Conservation (phyloP, 2,329 filamentous ascomycete species). For the Cladophialophora yegresii region DNA sequence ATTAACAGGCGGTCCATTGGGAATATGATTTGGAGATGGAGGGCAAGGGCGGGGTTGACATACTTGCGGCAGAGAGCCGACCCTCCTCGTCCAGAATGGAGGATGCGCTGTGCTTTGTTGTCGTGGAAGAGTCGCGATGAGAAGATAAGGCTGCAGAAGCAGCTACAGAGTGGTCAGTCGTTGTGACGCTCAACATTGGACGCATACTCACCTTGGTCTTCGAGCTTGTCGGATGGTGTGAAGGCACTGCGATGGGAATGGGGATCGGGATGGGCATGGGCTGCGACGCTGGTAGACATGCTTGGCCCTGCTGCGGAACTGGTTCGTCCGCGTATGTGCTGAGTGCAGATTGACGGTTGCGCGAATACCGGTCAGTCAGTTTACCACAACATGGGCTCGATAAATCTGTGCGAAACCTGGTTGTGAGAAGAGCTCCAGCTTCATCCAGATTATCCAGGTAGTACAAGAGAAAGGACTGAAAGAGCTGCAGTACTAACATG, state of each 20-base stretch:
- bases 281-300: constrained; percentile 29
- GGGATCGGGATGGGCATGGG: constrained; percentile 4
- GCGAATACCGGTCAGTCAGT: constrained; percentile 14
- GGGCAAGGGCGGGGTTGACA: constrained; percentile 37
- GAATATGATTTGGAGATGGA: constrained; percentile 6
- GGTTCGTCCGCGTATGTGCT: constrained; percentile 11
- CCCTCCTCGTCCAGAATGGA: constrained; percentile 54
- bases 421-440: constrained; percentile 4
- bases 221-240: constrained; percentile 39
- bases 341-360: constrained; percentile 1
- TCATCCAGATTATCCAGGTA: constrained; percentile 1
- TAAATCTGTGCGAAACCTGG: background rate
- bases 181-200: background rate
- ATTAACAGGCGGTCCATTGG: constrained; percentile 25
- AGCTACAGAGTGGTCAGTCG: constrained; percentile 44
- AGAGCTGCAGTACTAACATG: constrained; percentile 14
- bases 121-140: constrained; percentile 40
- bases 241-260: constrained; percentile 19
- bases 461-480: constrained; percentile 7
- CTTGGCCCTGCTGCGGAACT: constrained; percentile 20
- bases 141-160: constrained; percentile 64
- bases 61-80: constrained; percentile 61
- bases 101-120: constrained; percentile 36
- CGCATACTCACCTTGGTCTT: constrained; percentile 42
- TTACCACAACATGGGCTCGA: constrained; percentile 10